A percentile compares a stretch with the other conserved stretches of the same genome.
Evolutionary conservation across 305 asterid species (phyloP).

Genomic region (Salvia sclarea): DNA sequence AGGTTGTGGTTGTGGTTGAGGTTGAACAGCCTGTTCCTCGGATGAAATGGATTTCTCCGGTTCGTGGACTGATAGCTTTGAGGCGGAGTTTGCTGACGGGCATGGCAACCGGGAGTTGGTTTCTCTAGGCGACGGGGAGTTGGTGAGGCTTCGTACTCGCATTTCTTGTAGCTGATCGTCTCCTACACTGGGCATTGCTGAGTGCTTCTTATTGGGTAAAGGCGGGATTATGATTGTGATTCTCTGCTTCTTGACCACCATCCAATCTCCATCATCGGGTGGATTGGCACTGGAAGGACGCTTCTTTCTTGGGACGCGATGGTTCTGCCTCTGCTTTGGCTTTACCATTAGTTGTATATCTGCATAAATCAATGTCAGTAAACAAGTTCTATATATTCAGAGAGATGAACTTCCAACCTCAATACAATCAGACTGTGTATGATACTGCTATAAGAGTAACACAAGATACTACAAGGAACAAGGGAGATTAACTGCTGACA

Average conservation of each 20-base stretch:
- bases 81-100: conserved; percentile 34
- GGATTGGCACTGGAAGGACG: conserved; percentile 38
- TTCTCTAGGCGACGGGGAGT: conserved; percentile 35
- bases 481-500: background rate
- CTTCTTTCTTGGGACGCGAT: conserved; percentile 41
- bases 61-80: conserved; percentile 41
- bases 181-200: conserved; percentile 34
- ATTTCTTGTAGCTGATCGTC: conserved; percentile 38
- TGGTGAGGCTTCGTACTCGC: conserved; percentile 37
- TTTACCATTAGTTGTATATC: conserved; percentile 57
- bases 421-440: background rate
- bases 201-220: conserved; percentile 45
- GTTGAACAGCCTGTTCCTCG: conserved; percentile 36
- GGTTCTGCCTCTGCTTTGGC: conserved; percentile 47
- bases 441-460: background rate
- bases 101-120: conserved; percentile 31
- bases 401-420: conserved; percentile 1
- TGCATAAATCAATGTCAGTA: conserved; percentile 29
- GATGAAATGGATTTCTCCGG: conserved; percentile 46
- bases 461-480: background rate
- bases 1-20: conserved; percentile 35
- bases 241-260: conserved; percentile 77
- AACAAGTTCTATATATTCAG: conserved; percentile 1
- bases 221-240: conserved; percentile 81
- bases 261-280: conserved; percentile 59